A percentile compares a stretch with the other conserved stretches of the same genome.
phyloP scores from a whole-genome alignment of 2,329 filamentous ascomycete species.

The Fusarium acutatum region DNA sequence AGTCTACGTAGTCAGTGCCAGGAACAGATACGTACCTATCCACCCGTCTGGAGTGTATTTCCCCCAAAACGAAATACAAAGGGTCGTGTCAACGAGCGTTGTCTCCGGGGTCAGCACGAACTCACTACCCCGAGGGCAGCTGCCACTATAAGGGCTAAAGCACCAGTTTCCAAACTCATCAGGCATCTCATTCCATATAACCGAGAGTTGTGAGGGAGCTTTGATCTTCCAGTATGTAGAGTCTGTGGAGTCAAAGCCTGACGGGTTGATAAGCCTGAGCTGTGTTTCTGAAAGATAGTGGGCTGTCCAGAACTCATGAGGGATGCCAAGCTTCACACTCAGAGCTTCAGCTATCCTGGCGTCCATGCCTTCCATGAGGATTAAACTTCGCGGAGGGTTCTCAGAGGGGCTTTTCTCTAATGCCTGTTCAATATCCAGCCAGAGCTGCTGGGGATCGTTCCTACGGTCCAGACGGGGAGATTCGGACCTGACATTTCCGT shows the following conservation, averaged over 20 bases:
- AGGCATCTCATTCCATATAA: background rate
- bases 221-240: background rate
- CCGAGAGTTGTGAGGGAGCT: background rate
- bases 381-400: background rate
- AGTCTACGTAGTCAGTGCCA: fast-evolving
- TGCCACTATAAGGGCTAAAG: background rate
- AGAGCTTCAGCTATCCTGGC: background rate
- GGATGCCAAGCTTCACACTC: background rate
- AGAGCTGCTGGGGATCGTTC: background rate
- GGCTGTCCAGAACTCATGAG: background rate
- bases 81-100: fast-evolving
- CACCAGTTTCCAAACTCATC: background rate
- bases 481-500: background rate
- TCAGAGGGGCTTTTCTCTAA: background rate
- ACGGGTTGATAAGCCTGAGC: background rate
- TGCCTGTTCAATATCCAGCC: background rate
- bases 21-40: background rate
- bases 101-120: background rate
- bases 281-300: background rate
- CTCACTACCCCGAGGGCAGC: background rate
- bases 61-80: background rate
- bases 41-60: background rate
- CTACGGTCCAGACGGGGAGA: background rate
- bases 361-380: background rate
- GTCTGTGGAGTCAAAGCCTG: background rate